These are phyloP conservation scores for Chenopodium formosanum DNA, from an alignment of 148 eudicot species.

Conservation along the genomic window DNA sequence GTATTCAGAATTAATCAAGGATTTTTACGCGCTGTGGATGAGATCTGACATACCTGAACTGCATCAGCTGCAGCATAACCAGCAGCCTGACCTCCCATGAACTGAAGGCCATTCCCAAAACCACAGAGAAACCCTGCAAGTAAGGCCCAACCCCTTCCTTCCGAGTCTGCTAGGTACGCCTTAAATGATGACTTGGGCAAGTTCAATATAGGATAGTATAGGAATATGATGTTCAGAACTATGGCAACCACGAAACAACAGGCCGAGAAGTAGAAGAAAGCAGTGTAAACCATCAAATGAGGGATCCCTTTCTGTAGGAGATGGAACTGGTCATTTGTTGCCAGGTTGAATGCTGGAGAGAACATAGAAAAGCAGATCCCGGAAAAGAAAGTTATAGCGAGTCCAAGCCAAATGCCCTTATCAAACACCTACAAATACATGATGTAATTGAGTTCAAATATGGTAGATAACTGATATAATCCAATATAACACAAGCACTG, in stretches of 20 bases:
- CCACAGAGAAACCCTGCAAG: conserved; percentile 65
- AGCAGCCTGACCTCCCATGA: conserved; percentile 90
- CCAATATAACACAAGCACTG: background rate
- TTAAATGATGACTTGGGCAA: conserved; percentile 56
- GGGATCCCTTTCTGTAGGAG: conserved; percentile 56
- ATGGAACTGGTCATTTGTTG: conserved; percentile 84
- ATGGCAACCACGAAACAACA: conserved; percentile 58
- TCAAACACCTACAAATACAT: conserved; percentile 56
- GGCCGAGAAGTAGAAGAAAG: conserved; percentile 73
- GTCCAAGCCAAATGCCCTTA: conserved; percentile 50
- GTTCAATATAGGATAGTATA: conserved; percentile 53
- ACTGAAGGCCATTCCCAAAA: conserved; percentile 76
- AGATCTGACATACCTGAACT: conserved; percentile 53
- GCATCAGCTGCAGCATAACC: conserved; percentile 88
- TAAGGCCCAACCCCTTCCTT: conserved; percentile 70
- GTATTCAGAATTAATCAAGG: no score
- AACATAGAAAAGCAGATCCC: conserved; percentile 73
- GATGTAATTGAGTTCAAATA: no score
- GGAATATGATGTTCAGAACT: conserved; percentile 50
- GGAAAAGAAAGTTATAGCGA: conserved; percentile 61
- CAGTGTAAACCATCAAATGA: conserved; percentile 73
- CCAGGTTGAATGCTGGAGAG: conserved; percentile 81
- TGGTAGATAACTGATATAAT: no score
- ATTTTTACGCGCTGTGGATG: no score
- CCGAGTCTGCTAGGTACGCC: conserved; percentile 57